phyloP scores from a whole-genome alignment of 371 early-diverging fungal species.

The Actinomortierella ambigua region DNA sequence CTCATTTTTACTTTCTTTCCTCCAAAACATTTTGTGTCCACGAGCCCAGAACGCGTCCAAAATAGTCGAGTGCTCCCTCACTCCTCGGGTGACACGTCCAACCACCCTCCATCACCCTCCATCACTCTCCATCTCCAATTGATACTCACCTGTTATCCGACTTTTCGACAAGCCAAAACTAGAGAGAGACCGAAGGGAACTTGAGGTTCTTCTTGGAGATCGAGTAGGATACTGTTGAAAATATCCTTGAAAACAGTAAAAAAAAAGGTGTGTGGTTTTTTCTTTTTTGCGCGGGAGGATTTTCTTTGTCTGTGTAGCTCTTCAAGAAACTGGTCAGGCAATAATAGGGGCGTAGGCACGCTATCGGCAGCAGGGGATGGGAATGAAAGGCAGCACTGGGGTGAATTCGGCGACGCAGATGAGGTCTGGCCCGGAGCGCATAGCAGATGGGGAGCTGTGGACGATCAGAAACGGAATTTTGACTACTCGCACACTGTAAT shows the following conservation, averaged over 20 bases:
- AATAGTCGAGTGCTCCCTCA: too few relatives aligned
- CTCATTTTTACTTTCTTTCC: too few relatives aligned
- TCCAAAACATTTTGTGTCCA: too few relatives aligned
- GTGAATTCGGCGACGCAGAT: slow-evolving; percentile 45
- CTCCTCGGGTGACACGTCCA: slow-evolving; percentile 1
- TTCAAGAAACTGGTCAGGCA: slow-evolving; percentile 6
- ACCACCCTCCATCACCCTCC: too few relatives aligned
- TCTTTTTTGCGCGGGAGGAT: slow-evolving; percentile 4
- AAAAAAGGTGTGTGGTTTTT: slow-evolving; percentile 3
- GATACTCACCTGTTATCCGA: slow-evolving; percentile 21
- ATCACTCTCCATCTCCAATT: too few relatives aligned
- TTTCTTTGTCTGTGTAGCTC: too few relatives aligned
- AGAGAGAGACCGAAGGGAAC: background rate
- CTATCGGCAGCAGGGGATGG: slow-evolving; percentile 50
- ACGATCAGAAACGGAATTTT: slow-evolving; percentile 36
- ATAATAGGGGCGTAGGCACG: slow-evolving; percentile 19
- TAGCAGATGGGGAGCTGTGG: slow-evolving; percentile 38
- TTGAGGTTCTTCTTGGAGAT: too few relatives aligned
- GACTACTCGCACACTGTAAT: slow-evolving; percentile 3
- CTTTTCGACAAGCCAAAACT: slow-evolving; percentile 46
- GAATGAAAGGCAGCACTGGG: slow-evolving; percentile 45
- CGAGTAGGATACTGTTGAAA: too few relatives aligned
- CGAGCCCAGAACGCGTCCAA: too few relatives aligned
- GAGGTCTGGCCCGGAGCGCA: slow-evolving; percentile 47
- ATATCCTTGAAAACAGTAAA: too few relatives aligned